These are phyloP conservation scores for Pleoardoris graminearum DNA, from an alignment of 2,329 filamentous ascomycete genomes.

Conservation along the genomic window DNA sequence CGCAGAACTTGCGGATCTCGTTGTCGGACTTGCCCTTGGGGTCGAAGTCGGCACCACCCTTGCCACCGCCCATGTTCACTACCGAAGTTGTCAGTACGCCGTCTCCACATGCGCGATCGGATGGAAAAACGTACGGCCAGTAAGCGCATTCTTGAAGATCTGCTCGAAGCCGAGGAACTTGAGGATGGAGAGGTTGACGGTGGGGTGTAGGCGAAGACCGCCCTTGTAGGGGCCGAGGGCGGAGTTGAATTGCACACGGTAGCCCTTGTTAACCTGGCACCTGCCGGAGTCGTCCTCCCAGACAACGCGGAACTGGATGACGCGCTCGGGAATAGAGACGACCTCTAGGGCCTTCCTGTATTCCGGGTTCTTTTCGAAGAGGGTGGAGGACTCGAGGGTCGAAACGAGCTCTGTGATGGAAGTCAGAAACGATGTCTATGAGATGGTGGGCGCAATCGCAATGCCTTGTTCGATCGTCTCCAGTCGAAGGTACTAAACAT, in stretches of 20 bases:
- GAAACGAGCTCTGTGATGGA: slow-evolving; percentile 75
- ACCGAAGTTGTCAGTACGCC: slow-evolving; percentile 13
- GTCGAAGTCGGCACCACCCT: slow-evolving; percentile 97
- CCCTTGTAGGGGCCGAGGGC: slow-evolving; percentile 98
- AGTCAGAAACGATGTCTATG: slow-evolving; percentile 23
- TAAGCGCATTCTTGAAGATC: slow-evolving; percentile 99
- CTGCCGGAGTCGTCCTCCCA: slow-evolving; percentile 95
- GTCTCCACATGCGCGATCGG: background rate
- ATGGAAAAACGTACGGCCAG: slow-evolving; percentile 69
- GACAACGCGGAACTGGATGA: slow-evolving; percentile 95
- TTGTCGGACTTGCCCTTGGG: slow-evolving; percentile 97
- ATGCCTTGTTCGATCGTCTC: too few relatives aligned
- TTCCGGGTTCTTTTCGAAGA: slow-evolving; percentile 93
- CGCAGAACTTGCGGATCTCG: slow-evolving; percentile 97
- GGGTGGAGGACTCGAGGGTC: slow-evolving; percentile 88
- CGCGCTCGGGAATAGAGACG: slow-evolving; percentile 86
- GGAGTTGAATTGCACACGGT: slow-evolving; percentile 98
- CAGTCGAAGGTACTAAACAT: too few relatives aligned
- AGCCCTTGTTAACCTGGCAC: slow-evolving; percentile 90
- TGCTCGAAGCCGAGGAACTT: slow-evolving; percentile 99
- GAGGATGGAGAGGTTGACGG: slow-evolving; percentile 75
- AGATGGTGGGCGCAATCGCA: too few relatives aligned
- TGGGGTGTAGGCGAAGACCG: slow-evolving; percentile 91
- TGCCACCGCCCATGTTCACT: slow-evolving; percentile 95
- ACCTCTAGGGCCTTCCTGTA: slow-evolving; percentile 90